Conservation (phyloP, 495 filamentous ascomycete species). For the Talaromyces trachyspermus region DNA sequence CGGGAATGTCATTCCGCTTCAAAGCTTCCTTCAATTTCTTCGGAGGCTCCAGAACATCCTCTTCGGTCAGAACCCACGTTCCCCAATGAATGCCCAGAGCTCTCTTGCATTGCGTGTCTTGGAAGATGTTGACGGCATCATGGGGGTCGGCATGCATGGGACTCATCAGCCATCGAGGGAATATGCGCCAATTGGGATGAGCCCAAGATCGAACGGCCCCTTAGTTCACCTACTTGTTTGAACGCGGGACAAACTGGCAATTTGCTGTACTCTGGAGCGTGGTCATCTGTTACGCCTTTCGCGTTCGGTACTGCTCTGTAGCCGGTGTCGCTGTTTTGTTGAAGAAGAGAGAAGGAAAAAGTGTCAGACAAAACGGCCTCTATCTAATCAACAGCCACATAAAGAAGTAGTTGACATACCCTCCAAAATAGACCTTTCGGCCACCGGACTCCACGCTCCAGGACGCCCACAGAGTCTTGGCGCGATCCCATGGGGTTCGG, state of each 20-base stretch:
- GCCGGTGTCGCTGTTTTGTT: constrained; percentile 54
- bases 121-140: constrained; percentile 75
- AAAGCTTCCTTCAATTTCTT: constrained; percentile 58
- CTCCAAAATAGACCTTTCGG: constrained; percentile 38
- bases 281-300: constrained; percentile 53
- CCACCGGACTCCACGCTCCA: constrained; percentile 74
- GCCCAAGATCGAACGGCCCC: constrained; percentile 76
- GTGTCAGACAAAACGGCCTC: no score
- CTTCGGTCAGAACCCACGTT: constrained; percentile 70
- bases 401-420: constrained; percentile 20
- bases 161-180: constrained; percentile 58
- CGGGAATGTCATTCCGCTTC: constrained; percentile 50
- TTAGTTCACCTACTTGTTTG: constrained; percentile 60
- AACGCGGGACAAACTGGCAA: constrained; percentile 72
- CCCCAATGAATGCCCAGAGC: constrained; percentile 87
- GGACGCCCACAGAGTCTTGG: constrained; percentile 75
- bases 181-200: constrained; percentile 85
- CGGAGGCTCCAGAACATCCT: constrained; percentile 71
- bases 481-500: constrained; percentile 58
- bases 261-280: constrained; percentile 50
- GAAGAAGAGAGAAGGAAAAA: no score
- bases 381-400: no score
- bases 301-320: constrained; percentile 64
- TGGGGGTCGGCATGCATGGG: constrained; percentile 75
- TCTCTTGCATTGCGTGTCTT: constrained; percentile 62